These are phyloP conservation scores for Nigrograna mackinnonii DNA, from an alignment of 2,329 filamentous ascomycete genomes.

Conservation along the genomic window DNA sequence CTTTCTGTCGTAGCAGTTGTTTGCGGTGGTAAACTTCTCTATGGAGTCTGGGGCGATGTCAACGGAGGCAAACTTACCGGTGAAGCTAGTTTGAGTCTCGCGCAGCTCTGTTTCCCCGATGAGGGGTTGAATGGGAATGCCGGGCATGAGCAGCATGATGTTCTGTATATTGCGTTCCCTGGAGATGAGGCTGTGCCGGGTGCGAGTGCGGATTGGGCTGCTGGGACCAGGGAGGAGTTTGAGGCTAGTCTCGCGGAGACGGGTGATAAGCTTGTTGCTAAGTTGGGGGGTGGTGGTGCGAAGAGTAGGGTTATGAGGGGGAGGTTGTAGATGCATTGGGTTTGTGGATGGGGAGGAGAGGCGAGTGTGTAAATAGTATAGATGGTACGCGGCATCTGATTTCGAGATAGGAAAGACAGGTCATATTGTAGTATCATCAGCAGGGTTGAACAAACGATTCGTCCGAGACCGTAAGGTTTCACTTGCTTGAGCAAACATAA, in stretches of 20 bases:
- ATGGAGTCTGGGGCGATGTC: constrained; percentile 65
- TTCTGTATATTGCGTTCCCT: constrained; percentile 65
- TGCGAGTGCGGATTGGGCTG: constrained; percentile 59
- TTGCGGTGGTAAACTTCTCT: constrained; percentile 55
- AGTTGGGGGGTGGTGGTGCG: constrained; percentile 7
- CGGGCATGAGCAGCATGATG: constrained; percentile 61
- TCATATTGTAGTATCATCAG: too few species aligned
- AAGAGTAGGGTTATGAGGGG: constrained; percentile 9
- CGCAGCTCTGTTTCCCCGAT: constrained; percentile 57
- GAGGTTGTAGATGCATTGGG: constrained; percentile 5
- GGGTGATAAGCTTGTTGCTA: constrained; percentile 56
- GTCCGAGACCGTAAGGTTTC: too few species aligned
- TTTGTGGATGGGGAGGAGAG: too few species aligned
- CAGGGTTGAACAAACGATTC: too few species aligned
- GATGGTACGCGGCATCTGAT: too few species aligned
- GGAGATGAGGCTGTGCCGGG: constrained; percentile 62
- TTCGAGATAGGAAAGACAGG: too few species aligned
- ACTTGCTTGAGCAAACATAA: too few species aligned
- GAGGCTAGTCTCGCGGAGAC: constrained; percentile 55
- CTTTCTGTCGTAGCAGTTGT: constrained; percentile 61
- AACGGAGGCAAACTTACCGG: constrained; percentile 62
- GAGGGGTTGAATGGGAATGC: constrained; percentile 56
- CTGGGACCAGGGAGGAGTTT: constrained; percentile 54
- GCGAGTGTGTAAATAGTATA: too few species aligned
- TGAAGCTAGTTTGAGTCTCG: constrained; percentile 62